These are phyloP conservation scores for Cystobasidiaceae sp. DNA, from an alignment of 1,284 basidiomycete species.

Conservation along the genomic window DNA sequence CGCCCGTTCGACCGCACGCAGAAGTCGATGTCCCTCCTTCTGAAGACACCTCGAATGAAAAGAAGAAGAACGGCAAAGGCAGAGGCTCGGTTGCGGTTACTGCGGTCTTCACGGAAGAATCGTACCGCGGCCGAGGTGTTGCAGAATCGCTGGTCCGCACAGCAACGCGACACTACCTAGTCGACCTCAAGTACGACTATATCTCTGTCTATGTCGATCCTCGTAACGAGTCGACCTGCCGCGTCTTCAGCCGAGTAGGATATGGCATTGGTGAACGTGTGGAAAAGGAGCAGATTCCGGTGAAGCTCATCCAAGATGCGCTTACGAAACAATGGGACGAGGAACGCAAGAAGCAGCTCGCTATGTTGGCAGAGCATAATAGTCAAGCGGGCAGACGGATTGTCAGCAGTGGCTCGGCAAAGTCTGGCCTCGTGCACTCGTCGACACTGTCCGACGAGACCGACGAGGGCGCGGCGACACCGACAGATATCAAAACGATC, in stretches of 20 bases:
- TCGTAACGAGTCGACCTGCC: constrained; percentile 3
- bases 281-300: constrained; percentile 16
- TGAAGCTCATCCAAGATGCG: background rate
- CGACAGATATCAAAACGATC: too few relatives aligned
- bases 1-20: too few relatives aligned
- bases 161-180: constrained; percentile 20
- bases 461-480: background rate
- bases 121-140: constrained; percentile 22
- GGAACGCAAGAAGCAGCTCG: background rate
- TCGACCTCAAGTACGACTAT: constrained; percentile 7
- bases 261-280: constrained; percentile 19
- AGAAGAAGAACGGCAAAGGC: background rate
- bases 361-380: background rate
- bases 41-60: background rate
- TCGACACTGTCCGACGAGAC: background rate
- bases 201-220: constrained; percentile 26
- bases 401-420: background rate
- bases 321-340: constrained; percentile 5
- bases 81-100: constrained; percentile 13
- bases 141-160: constrained; percentile 27
- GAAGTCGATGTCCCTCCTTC: too few relatives aligned
- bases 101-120: constrained; percentile 21
- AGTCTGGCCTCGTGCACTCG: background rate
- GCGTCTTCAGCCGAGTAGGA: constrained; percentile 21
- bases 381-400: background rate